These are phyloP conservation scores for Wickerhamomyces bisporus DNA, from an alignment of 805 yeast species.

Conservation along the genomic window DNA sequence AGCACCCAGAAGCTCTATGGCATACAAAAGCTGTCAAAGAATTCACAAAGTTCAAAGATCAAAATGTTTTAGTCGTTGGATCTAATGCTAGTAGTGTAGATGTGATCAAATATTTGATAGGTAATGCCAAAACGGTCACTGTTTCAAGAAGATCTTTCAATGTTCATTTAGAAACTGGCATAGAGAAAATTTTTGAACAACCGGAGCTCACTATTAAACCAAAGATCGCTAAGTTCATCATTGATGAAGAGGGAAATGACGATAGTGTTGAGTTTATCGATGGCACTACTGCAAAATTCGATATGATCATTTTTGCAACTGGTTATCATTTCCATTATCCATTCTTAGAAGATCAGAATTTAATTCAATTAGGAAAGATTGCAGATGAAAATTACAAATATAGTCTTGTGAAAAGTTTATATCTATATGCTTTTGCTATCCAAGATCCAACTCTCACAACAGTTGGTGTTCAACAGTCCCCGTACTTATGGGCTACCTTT, in stretches of 20 bases:
- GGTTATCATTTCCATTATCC: constrained; percentile 45
- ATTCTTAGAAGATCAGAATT: constrained; percentile 23
- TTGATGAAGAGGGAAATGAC: constrained; percentile 10
- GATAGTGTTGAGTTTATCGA: constrained; percentile 27
- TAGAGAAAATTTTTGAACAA: constrained; percentile 26
- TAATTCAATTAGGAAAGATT: not conserved
- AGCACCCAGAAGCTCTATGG: constrained; percentile 29
- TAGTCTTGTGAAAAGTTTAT: constrained; percentile 22
- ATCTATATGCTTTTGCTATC: constrained; percentile 32
- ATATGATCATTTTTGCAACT: constrained; percentile 41
- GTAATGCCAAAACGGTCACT: constrained; percentile 35
- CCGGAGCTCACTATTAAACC: constrained; percentile 28
- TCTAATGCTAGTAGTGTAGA: constrained; percentile 36
- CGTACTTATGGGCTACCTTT: constrained; percentile 40
- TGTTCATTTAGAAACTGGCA: constrained; percentile 32
- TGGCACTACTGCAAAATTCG: constrained; percentile 28
- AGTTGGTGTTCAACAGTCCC: constrained; percentile 36
- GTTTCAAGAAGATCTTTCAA: constrained; percentile 60
- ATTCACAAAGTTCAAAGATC: constrained; percentile 4
- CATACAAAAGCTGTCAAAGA: constrained; percentile 42
- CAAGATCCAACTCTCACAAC: constrained; percentile 39
- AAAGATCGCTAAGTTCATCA: constrained; percentile 23
- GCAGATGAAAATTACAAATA: constrained; percentile 1
- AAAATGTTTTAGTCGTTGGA: constrained; percentile 33
- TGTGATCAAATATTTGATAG: constrained; percentile 34